Evolutionary conservation across 2,329 filamentous ascomycete species (phyloP), one percentile per base, ranked within the genome.

Genomic region (Arachnomyces sp.): DNA sequence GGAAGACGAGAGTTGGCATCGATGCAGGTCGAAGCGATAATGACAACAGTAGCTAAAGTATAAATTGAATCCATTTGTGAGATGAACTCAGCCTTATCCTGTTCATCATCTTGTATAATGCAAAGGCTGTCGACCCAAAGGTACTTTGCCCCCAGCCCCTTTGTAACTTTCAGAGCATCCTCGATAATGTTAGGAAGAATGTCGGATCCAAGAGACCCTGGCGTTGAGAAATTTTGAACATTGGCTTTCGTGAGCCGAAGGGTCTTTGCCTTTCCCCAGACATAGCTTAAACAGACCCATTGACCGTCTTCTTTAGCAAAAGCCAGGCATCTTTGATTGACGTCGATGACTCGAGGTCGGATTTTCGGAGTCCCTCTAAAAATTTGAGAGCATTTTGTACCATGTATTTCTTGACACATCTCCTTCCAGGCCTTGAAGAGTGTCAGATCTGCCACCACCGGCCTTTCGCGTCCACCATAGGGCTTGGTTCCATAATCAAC

Each of bases 91-190:
- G n/a, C n/a, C n/a, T n/a, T n/a, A n/a, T n/a, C n/a, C 7, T 34
- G 21, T 11, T 14, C 21, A 17, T 48, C 42, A 32, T 50, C 50
- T 47, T 54, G 51, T 34, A 49, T 47, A 17, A 54, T 53, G 40
- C 51, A 54, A 7, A 53, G 40, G 32, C 39, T 34, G 37, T 54
- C 51, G 14, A 54, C 47, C 51, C 51, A 54, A 28, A 53, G 44
- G 36, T 50, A 52, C 16, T 28, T 33, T 31, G 46, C 30, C 14
- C 43, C 47, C n/a, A 49, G 29, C 16, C n/a, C 14, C 12, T 39
- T 33, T 11, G 39, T 43, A 12, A 44, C 42, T 29, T 42, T 25
- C 18, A 44, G n/a, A 21, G 42, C 42, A 31, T 44, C 42, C 18
- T 42, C 40, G 12, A 31, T 30, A 36, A 39, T 32, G 8, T 11